A percentile compares a stretch with the other conserved stretches of the same genome.
Conservation (phyloP, 2,329 filamentous ascomycete species). For the Phyllosticta citribraziliensis region DNA sequence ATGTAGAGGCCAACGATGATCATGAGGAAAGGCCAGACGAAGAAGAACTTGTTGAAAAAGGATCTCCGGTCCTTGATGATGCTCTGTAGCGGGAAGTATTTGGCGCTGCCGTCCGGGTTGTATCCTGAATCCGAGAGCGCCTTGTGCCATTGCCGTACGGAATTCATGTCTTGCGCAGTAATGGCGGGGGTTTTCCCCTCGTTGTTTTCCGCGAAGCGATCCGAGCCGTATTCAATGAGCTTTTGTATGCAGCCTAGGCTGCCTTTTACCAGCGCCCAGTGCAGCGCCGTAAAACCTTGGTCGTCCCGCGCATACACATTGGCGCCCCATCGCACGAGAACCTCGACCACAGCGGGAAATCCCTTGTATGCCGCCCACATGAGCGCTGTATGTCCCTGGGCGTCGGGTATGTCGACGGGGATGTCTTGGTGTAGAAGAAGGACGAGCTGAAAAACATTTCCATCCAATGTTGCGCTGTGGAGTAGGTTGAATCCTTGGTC, state of each 20-base stretch:
- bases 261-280: conserved; percentile 95
- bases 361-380: conserved; percentile 99
- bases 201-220: conserved; percentile 80
- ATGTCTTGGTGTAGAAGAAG: conserved; percentile 92
- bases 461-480: conserved; percentile 93
- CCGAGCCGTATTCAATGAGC: conserved; percentile 87
- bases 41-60: conserved; percentile 79
- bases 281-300: conserved; percentile 85
- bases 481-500: conserved; percentile 96
- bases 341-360: conserved; percentile 80
- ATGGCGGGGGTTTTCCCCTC: conserved; percentile 83
- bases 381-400: conserved; percentile 81
- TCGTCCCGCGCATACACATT: conserved; percentile 86
- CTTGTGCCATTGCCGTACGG: conserved; percentile 67
- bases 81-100: conserved; percentile 63
- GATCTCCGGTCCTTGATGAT: conserved; percentile 66
- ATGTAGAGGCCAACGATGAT: conserved; percentile 63
- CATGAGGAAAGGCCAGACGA: conserved; percentile 75
- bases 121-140: conserved; percentile 79
- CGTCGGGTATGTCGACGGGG: conserved; percentile 81
- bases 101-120: conserved; percentile 64
- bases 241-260: conserved; percentile 84
- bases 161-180: conserved; percentile 86
- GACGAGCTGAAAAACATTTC: conserved; percentile 81
- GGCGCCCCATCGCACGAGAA: conserved; percentile 90